A percentile compares a stretch with the other conserved stretches of the same genome.
Evolutionary conservation across 2,329 filamentous ascomycete species (phyloP).

Genomic region (Aspergillus jensenii): DNA sequence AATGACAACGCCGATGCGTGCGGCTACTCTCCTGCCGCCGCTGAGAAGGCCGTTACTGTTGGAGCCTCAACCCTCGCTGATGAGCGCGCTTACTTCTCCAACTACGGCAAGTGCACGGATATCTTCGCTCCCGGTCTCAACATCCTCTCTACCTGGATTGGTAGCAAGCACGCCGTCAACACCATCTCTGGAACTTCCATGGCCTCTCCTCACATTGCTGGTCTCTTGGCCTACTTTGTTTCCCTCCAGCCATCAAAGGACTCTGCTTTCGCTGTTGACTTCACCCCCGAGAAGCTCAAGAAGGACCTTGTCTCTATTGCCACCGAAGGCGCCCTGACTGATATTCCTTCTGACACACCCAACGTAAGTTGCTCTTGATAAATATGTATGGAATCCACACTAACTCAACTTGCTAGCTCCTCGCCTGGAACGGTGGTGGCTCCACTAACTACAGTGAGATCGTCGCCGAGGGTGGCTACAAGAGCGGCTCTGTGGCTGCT

Average conservation of each 20-base stretch:
- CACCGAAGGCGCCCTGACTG: conserved; percentile 73
- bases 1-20: conserved; percentile 99
- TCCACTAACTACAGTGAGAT: conserved; percentile 87
- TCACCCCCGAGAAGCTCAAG: conserved; percentile 95
- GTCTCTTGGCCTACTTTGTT: conserved; percentile 95
- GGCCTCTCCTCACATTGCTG: conserved; percentile 95
- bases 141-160: conserved; percentile 98
- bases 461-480: conserved; percentile 71
- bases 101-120: conserved; percentile 99
- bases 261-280: conserved; percentile 86
- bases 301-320: conserved; percentile 78
- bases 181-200: conserved; percentile 99
- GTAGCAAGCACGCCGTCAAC: conserved; percentile 93
- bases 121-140: conserved; percentile 97
- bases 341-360: conserved; percentile 80
- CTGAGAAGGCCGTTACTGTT: conserved; percentile 88
- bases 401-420: conserved; percentile 54
- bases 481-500: conserved; percentile 30
- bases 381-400: conserved; percentile 1
- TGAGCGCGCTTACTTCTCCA: conserved; percentile 99
- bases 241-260: conserved; percentile 89
- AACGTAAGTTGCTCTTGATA: conserved; percentile 59
- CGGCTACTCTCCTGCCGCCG: conserved; percentile 97
- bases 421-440: conserved; percentile 98
- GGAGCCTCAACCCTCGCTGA: conserved; percentile 92